phyloP scores from a whole-genome alignment of 2,329 filamentous ascomycete species.

The Xylaria sp. region DNA sequence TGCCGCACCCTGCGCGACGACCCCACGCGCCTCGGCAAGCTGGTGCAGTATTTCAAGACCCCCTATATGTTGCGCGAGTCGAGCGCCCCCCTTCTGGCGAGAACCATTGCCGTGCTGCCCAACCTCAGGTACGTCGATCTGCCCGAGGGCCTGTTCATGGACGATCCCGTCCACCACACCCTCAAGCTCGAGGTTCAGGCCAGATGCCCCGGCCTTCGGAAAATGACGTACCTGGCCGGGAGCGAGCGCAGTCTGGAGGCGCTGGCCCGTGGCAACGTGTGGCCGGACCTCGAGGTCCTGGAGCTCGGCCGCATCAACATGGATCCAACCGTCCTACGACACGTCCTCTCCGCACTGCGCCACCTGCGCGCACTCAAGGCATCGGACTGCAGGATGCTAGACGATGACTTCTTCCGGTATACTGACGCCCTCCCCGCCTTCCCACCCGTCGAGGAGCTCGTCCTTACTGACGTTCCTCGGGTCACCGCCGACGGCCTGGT shows the following conservation, averaged over 20 bases:
- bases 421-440: slow-evolving; percentile 76
- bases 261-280: slow-evolving; percentile 72
- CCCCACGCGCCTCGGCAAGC: slow-evolving; percentile 71
- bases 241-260: slow-evolving; percentile 81
- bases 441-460: slow-evolving; percentile 78
- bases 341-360: slow-evolving; percentile 74
- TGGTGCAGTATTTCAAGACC: slow-evolving; percentile 84
- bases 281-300: slow-evolving; percentile 77
- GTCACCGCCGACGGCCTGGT: slow-evolving; percentile 78
- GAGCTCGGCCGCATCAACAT: slow-evolving; percentile 76
- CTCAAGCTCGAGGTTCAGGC: slow-evolving; percentile 86
- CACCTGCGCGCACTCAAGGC: slow-evolving; percentile 80
- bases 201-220: slow-evolving; percentile 83
- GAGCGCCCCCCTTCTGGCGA: slow-evolving; percentile 83
- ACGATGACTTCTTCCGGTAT: slow-evolving; percentile 79
- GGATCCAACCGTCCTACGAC: slow-evolving; percentile 76
- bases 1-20: slow-evolving; percentile 85
- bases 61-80: slow-evolving; percentile 96
- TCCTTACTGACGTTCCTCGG: slow-evolving; percentile 75
- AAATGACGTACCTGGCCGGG: slow-evolving; percentile 86
- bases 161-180: slow-evolving; percentile 78
- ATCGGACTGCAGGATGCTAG: slow-evolving; percentile 74
- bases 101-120: slow-evolving; percentile 84
- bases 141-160: slow-evolving; percentile 86
- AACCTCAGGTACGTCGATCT: slow-evolving; percentile 91